Percentiles rank a stretch among this genome's conserved stretches.
Conservation (phyloP, 805 yeast genomes). For the Ogataea pini region DNA sequence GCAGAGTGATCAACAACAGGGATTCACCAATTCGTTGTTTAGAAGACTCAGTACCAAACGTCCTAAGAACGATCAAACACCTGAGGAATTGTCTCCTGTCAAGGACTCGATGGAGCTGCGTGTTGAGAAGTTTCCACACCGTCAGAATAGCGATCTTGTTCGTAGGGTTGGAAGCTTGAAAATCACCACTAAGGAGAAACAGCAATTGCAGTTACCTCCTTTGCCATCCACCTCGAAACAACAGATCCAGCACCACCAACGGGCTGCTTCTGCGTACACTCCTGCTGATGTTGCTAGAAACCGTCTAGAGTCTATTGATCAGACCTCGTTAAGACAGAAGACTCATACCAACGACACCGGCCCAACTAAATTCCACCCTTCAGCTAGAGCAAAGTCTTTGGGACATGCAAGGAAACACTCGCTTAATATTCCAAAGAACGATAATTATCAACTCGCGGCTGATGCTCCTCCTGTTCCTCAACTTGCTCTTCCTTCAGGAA, state of each 20-base stretch:
- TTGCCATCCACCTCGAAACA: slow-evolving; percentile 31
- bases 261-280: slow-evolving; percentile 41
- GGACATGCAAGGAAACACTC: slow-evolving; percentile 77
- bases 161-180: slow-evolving; percentile 65
- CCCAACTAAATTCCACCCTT: slow-evolving; percentile 57
- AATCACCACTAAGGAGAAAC: slow-evolving; percentile 57
- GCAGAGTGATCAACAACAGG: slow-evolving; percentile 21
- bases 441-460: slow-evolving; percentile 20
- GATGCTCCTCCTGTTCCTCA: slow-evolving; percentile 49
- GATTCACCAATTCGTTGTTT: slow-evolving; percentile 31
- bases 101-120: slow-evolving; percentile 14
- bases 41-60: slow-evolving; percentile 38
- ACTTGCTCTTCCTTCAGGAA: slow-evolving; percentile 31
- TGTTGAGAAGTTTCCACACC: slow-evolving; percentile 17
- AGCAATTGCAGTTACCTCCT: slow-evolving; percentile 35
- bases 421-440: slow-evolving; percentile 35
- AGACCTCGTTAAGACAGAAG: slow-evolving; percentile 12
- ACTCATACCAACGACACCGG: slow-evolving; percentile 6
- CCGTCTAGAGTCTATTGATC: slow-evolving; percentile 10
- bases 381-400: slow-evolving; percentile 85
- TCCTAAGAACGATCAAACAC: slow-evolving; percentile 17
- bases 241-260: slow-evolving; percentile 35
- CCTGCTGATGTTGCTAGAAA: slow-evolving; percentile 36
- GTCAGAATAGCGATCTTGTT: slow-evolving; percentile 33
- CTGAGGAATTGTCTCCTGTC: slow-evolving; percentile 24